phyloP scores from a whole-genome alignment of 352 stramenopile species.

The Phytophthora kernoviae region DNA sequence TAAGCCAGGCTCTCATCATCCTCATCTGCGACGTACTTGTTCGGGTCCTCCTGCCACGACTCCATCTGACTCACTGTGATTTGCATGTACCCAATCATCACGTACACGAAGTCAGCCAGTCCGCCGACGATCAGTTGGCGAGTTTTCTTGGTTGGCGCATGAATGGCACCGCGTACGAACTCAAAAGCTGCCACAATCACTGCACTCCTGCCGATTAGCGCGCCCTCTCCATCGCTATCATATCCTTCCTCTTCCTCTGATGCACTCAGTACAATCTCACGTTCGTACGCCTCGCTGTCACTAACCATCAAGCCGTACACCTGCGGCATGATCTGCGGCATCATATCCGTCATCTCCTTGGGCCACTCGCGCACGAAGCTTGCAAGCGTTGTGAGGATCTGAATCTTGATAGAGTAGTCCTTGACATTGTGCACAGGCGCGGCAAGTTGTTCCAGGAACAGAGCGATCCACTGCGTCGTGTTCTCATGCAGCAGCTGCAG shows the following conservation, averaged over 20 bases:
- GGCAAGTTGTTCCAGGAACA: constrained; percentile 64
- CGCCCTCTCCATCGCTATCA: constrained; percentile 78
- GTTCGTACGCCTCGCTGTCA: constrained; percentile 56
- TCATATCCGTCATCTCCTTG: constrained; percentile 74
- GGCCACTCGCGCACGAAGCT: constrained; percentile 86
- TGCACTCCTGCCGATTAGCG: constrained; percentile 63
- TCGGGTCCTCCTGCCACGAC: constrained; percentile 78
- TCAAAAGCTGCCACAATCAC: constrained; percentile 78
- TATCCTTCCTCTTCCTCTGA: constrained; percentile 69
- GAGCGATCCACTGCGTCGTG: constrained; percentile 69
- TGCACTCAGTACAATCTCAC: constrained; percentile 55
- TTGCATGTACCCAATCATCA: constrained; percentile 87
- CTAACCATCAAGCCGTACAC: constrained; percentile 61
- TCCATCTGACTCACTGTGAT: constrained; percentile 79
- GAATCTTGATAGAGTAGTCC: constrained; percentile 76
- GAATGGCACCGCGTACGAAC: constrained; percentile 71
- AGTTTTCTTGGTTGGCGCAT: constrained; percentile 85
- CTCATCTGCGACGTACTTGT: constrained; percentile 87
- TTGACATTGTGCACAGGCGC: constrained; percentile 50
- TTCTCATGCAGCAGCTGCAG: constrained; percentile 68
- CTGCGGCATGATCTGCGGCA: constrained; percentile 76
- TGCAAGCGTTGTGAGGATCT: constrained; percentile 72
- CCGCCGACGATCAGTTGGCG: constrained; percentile 55
- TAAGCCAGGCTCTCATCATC: constrained; percentile 84
- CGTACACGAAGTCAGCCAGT: constrained; percentile 72